A percentile compares a stretch with the other conserved stretches of the same genome.
phyloP scores from a whole-genome alignment of 306 rosid genomes.

The Begonia fuchsioides region DNA sequence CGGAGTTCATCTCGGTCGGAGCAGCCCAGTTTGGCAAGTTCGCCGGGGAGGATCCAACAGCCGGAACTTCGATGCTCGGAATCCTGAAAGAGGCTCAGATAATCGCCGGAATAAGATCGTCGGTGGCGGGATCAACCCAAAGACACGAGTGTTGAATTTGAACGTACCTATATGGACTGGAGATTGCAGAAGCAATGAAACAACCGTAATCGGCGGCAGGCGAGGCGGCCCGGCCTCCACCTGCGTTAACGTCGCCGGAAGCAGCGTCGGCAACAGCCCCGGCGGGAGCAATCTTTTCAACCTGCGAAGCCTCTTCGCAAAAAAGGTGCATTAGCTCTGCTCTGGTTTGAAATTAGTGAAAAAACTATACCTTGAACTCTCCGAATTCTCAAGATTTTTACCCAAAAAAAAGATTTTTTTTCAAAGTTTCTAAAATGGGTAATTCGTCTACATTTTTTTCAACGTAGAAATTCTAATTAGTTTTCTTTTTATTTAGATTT shows the following conservation, averaged over 20 bases:
- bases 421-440: no score
- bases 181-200: constrained; percentile 59
- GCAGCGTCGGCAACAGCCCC: not conserved
- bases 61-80: constrained; percentile 28
- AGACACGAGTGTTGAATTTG: constrained; percentile 50
- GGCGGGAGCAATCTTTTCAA: constrained; percentile 42
- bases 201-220: constrained; percentile 10
- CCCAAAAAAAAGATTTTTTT: no score
- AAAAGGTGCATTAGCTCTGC: constrained; percentile 37
- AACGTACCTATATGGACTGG: constrained; percentile 85
- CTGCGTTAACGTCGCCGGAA: no score
- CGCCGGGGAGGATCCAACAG: constrained; percentile 29
- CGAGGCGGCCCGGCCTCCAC: no score
- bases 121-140: constrained; percentile 26
- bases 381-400: no score
- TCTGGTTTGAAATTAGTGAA: no score
- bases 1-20: constrained; percentile 74
- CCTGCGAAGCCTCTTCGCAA: constrained; percentile 61
- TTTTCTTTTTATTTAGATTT: no score
- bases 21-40: constrained; percentile 91
- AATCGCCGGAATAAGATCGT: no score
- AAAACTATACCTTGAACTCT: no score
- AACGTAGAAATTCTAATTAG: no score
- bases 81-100: no score
- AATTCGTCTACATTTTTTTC: no score